phyloP scores from a whole-genome alignment of 2,329 filamentous ascomycete genomes.

The Fusarium oligoseptatum region DNA sequence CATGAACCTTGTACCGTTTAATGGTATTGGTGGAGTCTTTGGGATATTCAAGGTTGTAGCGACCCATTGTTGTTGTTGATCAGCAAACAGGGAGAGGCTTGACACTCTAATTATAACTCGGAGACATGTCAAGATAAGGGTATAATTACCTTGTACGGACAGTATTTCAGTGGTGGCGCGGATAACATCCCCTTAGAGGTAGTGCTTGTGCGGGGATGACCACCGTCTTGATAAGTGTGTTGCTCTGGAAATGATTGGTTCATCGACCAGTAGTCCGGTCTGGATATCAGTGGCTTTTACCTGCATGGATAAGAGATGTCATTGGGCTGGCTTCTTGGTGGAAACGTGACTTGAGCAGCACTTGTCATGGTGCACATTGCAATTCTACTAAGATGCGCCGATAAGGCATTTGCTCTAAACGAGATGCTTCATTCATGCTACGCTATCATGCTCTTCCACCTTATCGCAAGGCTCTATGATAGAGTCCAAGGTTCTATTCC shows the following conservation, averaged over 20 bases:
- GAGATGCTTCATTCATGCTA: background rate
- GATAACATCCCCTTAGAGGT: background rate
- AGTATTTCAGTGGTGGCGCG: background rate
- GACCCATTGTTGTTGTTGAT: slow-evolving; percentile 48
- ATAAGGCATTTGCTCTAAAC: background rate
- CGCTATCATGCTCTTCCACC: background rate
- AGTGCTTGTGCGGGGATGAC: slow-evolving; percentile 1
- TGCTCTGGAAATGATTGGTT: background rate
- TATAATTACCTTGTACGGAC: background rate
- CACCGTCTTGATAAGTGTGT: background rate
- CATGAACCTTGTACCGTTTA: slow-evolving; percentile 75
- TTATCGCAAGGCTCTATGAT: background rate
- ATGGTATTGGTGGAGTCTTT: slow-evolving; percentile 74
- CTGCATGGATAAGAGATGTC: background rate
- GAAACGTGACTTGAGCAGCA: background rate
- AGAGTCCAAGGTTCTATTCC: background rate
- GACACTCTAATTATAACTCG: background rate
- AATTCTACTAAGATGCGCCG: background rate
- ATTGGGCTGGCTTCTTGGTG: background rate
- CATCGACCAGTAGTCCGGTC: background rate
- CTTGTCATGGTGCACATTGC: background rate
- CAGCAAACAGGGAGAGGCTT: too few species aligned
- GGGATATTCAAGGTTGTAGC: slow-evolving; percentile 69
- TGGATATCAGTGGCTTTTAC: background rate
- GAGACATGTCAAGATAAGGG: background rate